Evolutionary conservation across 257 asterid genomes (phyloP).

Genomic region (Solanum pinnatisectum): DNA sequence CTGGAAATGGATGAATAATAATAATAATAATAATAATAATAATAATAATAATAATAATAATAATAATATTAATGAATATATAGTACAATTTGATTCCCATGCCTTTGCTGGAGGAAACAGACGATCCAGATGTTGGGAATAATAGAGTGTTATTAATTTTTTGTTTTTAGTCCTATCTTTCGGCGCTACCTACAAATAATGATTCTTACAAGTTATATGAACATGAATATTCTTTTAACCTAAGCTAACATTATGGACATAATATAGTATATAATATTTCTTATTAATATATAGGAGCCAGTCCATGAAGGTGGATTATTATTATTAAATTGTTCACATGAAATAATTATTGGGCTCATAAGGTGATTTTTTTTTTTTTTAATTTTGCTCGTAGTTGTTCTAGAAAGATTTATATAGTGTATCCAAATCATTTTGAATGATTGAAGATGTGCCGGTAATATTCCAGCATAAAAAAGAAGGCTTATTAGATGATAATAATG

Average conservation of each 20-base stretch:
- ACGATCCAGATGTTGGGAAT: constrained; percentile 37
- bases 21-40: no score
- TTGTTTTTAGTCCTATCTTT: neutral
- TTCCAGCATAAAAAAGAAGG: neutral
- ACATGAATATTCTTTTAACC: neutral
- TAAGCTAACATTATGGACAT: neutral
- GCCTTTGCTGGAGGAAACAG: constrained; percentile 46
- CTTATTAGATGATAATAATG: neutral
- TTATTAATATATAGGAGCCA: neutral
- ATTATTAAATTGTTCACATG: neutral
- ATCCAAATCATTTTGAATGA: neutral
- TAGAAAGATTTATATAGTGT: neutral
- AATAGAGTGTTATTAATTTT: constrained; percentile 2
- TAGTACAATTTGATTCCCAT: constrained; percentile 19
- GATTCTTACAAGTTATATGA: neutral
- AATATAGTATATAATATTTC: neutral
- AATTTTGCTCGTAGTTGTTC: neutral
- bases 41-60: no score
- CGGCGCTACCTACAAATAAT: neutral
- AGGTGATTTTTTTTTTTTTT: neutral
- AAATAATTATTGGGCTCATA: neutral
- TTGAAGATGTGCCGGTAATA: neutral
- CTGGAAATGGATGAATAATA: neutral
- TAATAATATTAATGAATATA: neutral
- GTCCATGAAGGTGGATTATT: neutral